Percentiles rank a stretch among this genome's conserved stretches.
These are phyloP conservation scores for Fusarium bactridioides DNA, from an alignment of 2,329 filamentous ascomycete species.

Conservation along the genomic window DNA sequence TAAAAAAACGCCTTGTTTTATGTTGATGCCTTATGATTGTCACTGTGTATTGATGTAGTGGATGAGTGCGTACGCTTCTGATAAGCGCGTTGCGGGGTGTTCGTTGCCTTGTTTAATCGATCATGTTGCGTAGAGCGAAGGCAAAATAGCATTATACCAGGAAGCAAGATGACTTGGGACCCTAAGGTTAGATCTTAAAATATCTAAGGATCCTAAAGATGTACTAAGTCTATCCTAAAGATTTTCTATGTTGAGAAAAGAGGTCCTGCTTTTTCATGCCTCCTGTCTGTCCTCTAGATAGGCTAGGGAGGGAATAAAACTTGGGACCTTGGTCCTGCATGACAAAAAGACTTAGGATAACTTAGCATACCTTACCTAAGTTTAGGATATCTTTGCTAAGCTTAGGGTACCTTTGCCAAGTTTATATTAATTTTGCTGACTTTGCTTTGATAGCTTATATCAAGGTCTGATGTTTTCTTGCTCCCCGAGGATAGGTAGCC, in stretches of 20 bases:
- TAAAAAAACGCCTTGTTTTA: slow-evolving; percentile 45
- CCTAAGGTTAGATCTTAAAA: not conserved
- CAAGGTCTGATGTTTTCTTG: no score
- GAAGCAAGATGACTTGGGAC: not conserved
- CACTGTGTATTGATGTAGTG: not conserved
- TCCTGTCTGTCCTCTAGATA: not conserved
- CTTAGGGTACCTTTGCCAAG: no score
- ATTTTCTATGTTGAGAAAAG: not conserved
- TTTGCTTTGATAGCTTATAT: no score
- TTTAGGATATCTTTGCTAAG: no score
- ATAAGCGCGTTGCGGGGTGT: not conserved
- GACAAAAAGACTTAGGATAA: no score
- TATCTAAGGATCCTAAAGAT: not conserved
- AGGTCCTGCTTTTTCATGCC: not conserved
- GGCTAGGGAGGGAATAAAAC: no score
- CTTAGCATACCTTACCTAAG: no score
- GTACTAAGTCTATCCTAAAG: not conserved
- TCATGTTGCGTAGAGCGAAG: not conserved
- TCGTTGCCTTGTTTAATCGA: not conserved
- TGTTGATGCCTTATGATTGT: not conserved
- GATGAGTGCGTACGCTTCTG: not conserved
- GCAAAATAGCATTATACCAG: not conserved
- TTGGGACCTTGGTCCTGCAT: no score
- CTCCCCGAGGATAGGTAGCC: not conserved
- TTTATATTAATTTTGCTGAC: no score